Base-by-base conservation (phyloP, 345 rosid species). In the Hibiscus trionum region DNA sequence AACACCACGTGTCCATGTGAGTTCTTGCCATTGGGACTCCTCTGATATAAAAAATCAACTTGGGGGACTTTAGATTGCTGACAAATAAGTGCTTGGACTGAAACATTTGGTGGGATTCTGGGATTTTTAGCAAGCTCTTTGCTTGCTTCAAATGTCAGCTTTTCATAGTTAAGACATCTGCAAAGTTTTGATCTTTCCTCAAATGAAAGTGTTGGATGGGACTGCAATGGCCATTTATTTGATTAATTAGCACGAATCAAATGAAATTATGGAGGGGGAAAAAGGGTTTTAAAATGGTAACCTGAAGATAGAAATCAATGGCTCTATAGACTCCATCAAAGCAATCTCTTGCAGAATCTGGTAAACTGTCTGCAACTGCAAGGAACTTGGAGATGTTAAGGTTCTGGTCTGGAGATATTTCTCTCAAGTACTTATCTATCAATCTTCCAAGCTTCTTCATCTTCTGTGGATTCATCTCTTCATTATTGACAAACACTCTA, bases 61-160 rank as follows among this genome's bases (percentile, higher is more conserved):
- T 63, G 57, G 0, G 78, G 71, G 4, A 72, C 42, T 21, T 71
- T 69, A 24, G 79, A 75, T 21, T 70, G 75, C 77, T 89, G 93
- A 10, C 88, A 85, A 73, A 74, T 84, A 52, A 91, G 91, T 72
- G 97, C 95, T 71, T 86, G 77, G 46, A 91, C 80, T 11, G 97
- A 77, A 19, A 83, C 60, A 59, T 76, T 81, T 57, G 97, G 97
- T n/a, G 97, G 90, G 74, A 89, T 88, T 76, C 85, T 89, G 0
- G 93, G 97, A 63, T 89, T 91, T 82, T 85, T 91, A 2, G 93
- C 93, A 16, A 91, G 85, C 46, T 91, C 87, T 77, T 89, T 91
- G 61, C 95, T 85, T 29, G 87, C 83, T 77, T 83, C 95, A 11
- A 91, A 56, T 69, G 86, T 86, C 16, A 91, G 84, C 76, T 89